These are phyloP conservation scores for Capillidium heterosporum DNA, from an alignment of 371 early-diverging fungal species.

Conservation along the genomic window DNA sequence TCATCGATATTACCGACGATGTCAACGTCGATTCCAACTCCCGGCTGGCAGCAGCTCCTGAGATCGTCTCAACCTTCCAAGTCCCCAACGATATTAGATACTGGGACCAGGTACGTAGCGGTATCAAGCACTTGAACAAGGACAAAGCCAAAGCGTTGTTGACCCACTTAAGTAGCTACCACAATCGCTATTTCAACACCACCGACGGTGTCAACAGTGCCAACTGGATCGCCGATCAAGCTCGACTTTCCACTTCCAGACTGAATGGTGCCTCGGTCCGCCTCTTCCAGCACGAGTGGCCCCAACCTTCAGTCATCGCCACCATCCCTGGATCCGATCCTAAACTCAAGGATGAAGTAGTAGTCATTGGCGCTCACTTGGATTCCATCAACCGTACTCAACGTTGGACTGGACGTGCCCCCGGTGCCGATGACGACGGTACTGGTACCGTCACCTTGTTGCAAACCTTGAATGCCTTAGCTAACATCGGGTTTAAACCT, in stretches of 20 bases:
- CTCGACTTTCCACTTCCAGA: conserved; percentile 19
- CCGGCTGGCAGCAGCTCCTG: neutral
- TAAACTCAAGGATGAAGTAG: conserved; percentile 26
- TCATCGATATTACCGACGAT: neutral
- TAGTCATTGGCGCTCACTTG: conserved; percentile 78
- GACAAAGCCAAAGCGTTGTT: conserved; percentile 33
- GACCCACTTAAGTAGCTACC: conserved; percentile 53
- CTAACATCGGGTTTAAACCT: conserved; percentile 51
- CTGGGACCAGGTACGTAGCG: conserved; percentile 29
- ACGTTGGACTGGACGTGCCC: conserved; percentile 59
- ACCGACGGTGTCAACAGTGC: conserved; percentile 44
- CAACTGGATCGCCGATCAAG: conserved; percentile 51
- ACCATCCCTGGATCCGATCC: conserved; percentile 36
- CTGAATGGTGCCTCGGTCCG: conserved; percentile 23
- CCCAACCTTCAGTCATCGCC: conserved; percentile 39
- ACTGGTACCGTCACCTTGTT: conserved; percentile 74
- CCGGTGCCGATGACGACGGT: conserved; percentile 79
- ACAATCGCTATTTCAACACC: conserved; percentile 78
- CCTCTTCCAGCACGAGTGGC: conserved; percentile 52
- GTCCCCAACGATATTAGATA: conserved; percentile 19
- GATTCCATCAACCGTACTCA: conserved; percentile 73
- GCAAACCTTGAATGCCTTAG: conserved; percentile 62
- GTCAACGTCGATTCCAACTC: neutral
- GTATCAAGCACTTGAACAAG: conserved; percentile 32
- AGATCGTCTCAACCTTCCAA: conserved; percentile 9